A percentile compares a stretch with the other conserved stretches of the same genome.
phyloP scores from a whole-genome alignment of 768 basidiomycete species.

The Tylopilus sp. region DNA sequence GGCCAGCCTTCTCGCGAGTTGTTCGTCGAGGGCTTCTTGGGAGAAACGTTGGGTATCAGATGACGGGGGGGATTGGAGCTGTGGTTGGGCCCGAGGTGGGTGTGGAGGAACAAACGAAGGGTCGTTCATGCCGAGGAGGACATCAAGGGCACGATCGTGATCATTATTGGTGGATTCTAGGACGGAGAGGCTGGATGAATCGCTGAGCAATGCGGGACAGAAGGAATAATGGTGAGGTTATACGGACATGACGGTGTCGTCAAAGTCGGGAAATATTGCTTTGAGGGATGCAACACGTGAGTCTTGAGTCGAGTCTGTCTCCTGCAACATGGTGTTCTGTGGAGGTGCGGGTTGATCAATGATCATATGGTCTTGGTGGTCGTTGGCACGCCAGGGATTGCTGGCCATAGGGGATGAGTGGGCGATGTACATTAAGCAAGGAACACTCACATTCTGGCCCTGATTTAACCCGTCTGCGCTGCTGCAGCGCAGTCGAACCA shows the following conservation, averaged over 20 bases:
- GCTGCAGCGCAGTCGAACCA: neutral
- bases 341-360: neutral
- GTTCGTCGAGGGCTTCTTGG: conserved; percentile 75
- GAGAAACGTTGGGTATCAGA: conserved; percentile 24
- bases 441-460: no score
- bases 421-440: neutral
- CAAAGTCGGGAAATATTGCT: conserved; percentile 79
- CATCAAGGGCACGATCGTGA: conserved; percentile 74
- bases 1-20: conserved; percentile 68
- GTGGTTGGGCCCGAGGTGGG: neutral
- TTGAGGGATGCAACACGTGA: conserved; percentile 53
- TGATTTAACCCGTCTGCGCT: neutral
- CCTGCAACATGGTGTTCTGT: neutral
- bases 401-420: neutral
- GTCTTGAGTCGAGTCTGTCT: conserved; percentile 23
- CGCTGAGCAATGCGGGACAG: neutral
- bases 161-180: conserved; percentile 68
- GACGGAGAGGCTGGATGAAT: conserved; percentile 53
- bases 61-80: conserved; percentile 24
- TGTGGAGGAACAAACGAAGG: conserved; percentile 57
- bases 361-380: conserved; percentile 17
- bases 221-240: neutral
- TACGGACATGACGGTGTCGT: conserved; percentile 64
- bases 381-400: conserved; percentile 9
- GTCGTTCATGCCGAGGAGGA: conserved; percentile 82